Evolutionary conservation across 306 rosid species (phyloP).

Genomic region (Casuarina equisetifolia): DNA sequence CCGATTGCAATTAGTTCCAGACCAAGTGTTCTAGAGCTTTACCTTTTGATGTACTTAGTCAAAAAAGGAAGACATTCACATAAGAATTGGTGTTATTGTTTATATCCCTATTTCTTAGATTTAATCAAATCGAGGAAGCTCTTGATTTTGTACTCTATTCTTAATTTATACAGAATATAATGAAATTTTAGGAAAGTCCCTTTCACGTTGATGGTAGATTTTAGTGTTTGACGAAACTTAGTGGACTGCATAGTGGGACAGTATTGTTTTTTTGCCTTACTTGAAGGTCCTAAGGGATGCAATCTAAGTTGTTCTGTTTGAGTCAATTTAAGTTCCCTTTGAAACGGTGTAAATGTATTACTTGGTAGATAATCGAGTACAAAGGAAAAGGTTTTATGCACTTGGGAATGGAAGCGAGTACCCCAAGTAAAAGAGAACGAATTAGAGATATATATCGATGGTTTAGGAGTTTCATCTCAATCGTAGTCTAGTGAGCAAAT

Average conservation of each 20-base stretch:
- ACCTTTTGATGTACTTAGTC: constrained; percentile 15
- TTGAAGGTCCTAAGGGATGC: no score
- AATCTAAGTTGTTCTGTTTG: not conserved
- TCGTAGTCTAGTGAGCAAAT: not conserved
- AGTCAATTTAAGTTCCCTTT: not conserved
- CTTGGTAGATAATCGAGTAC: not conserved
- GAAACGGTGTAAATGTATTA: not conserved
- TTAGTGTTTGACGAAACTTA: constrained; percentile 11
- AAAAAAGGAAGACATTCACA: constrained; percentile 22
- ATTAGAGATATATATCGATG: no score
- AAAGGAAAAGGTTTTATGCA: not conserved
- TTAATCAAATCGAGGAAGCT: not conserved
- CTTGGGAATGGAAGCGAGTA: no score
- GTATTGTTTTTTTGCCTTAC: no score
- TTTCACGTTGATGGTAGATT: constrained; percentile 13
- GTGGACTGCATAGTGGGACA: not conserved
- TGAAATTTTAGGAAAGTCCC: not conserved
- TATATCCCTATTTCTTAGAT: not conserved
- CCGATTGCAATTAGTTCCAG: constrained; percentile 17
- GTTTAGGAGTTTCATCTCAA: no score
- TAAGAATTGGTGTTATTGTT: not conserved
- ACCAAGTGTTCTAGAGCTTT: constrained; percentile 13
- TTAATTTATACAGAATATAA: not conserved
- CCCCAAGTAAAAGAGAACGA: no score
- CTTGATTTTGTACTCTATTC: not conserved